Percentiles rank a stretch among this genome's conserved stretches.
Evolutionary conservation across 2,329 filamentous ascomycete genomes (phyloP).

Genomic region (Fusarium xyrophilum): DNA sequence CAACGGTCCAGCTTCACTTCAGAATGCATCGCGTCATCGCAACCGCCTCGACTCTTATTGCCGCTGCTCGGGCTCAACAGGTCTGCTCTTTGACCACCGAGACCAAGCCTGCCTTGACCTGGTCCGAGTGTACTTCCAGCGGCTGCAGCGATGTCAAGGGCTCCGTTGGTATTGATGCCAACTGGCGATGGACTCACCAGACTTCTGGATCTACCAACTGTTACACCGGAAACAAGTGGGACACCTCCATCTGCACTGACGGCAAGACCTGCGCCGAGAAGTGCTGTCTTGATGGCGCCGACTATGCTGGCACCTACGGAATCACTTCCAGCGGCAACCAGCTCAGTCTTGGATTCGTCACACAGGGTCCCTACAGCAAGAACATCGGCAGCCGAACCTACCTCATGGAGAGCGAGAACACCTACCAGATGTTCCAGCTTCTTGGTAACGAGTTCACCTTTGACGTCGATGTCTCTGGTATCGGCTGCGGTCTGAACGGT

Average conservation of each 20-base stretch:
- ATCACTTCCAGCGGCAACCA: slow-evolving; percentile 59
- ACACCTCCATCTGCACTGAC: slow-evolving; percentile 51
- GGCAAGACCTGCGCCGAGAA: slow-evolving; percentile 54
- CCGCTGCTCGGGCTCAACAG: slow-evolving; percentile 53
- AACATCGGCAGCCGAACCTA: slow-evolving; percentile 67
- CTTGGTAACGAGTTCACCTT: slow-evolving; percentile 75
- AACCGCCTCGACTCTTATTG: slow-evolving; percentile 41
- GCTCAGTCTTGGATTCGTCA: slow-evolving; percentile 65
- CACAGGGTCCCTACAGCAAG: slow-evolving; percentile 54
- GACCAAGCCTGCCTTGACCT: slow-evolving; percentile 60
- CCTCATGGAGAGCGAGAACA: slow-evolving; percentile 66
- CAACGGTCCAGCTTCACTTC: slow-evolving; percentile 19
- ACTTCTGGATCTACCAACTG: slow-evolving; percentile 59
- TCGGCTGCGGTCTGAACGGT: slow-evolving; percentile 75
- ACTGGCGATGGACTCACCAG: slow-evolving; percentile 67
- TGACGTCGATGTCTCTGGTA: slow-evolving; percentile 72
- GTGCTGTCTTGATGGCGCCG: slow-evolving; percentile 62
- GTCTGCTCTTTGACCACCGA: slow-evolving; percentile 57
- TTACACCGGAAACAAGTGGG: slow-evolving; percentile 61
- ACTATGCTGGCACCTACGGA: slow-evolving; percentile 61
- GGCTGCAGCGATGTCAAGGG: slow-evolving; percentile 60
- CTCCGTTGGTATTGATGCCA: slow-evolving; percentile 63
- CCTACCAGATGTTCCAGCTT: slow-evolving; percentile 71
- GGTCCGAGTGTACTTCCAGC: slow-evolving; percentile 59
- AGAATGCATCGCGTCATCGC: slow-evolving; percentile 44